Evolutionary conservation across 2,329 filamentous ascomycete species (phyloP).

Genomic region (Diaporthe destruens): DNA sequence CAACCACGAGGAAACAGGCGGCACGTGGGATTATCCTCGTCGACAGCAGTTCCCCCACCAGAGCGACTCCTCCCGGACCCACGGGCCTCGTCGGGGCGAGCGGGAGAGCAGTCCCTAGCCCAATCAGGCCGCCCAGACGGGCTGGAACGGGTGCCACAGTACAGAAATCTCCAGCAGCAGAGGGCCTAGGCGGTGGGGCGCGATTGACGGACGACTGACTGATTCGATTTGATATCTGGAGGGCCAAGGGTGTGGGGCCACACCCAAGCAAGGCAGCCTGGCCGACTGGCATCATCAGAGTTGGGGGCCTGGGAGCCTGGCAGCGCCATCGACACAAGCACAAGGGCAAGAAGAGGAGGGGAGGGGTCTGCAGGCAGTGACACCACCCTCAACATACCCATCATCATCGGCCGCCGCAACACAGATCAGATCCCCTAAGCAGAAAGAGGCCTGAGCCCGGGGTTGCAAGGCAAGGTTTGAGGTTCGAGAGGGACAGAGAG

Average conservation of each 20-base stretch:
- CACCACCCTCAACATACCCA: background rate
- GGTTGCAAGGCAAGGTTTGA: constrained; percentile 18
- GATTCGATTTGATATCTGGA: constrained; percentile 14
- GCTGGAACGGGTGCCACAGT: background rate
- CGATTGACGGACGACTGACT: constrained; percentile 6
- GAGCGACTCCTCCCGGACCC: constrained; percentile 13
- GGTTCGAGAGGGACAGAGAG: constrained; percentile 12
- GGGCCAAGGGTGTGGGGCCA: constrained; percentile 6
- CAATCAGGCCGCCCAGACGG: constrained; percentile 22
- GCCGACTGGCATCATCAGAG: no score
- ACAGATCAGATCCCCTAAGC: constrained; percentile 19
- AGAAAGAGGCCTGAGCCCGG: constrained; percentile 22
- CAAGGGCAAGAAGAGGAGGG: background rate
- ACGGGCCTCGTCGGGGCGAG: constrained; percentile 27
- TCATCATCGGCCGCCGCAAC: background rate
- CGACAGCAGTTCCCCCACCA: background rate
- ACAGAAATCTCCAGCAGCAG: constrained; percentile 8
- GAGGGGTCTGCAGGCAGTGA: constrained; percentile 22
- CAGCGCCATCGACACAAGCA: background rate
- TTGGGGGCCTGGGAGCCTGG: background rate
- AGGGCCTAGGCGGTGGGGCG: constrained; percentile 24
- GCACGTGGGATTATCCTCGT: constrained; percentile 32
- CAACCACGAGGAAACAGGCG: background rate
- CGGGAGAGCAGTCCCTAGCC: constrained; percentile 2
- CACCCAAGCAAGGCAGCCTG: no score